Base-by-base conservation (phyloP, 179 eudicot species). In the Heliamphora pulchella region DNA sequence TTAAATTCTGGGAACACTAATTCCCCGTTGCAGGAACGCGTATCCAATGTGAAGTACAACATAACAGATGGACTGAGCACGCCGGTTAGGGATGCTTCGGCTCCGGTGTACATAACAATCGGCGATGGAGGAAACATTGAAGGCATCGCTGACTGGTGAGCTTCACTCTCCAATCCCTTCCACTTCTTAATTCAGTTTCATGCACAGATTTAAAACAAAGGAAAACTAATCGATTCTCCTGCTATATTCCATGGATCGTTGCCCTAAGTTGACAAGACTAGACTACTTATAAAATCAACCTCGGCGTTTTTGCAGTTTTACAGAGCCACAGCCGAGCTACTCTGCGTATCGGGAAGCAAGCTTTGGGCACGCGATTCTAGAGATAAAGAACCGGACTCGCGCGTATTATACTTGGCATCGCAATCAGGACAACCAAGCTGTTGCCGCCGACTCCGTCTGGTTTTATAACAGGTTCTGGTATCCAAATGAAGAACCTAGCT, bases 311-410 rank as follows among this genome's bases (percentile, higher is more conserved):
- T 77, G 80, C 89, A 92, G 96, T 82, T 84, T 90, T 88, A 84
- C 90, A 6, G 71, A 88, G 74, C 97, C 97, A 80, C 92, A 92
- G 63, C 97, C 97, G 6, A 78, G 79, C 46, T 92, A 92, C 84
- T 92, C 97, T 0, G 97, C 97, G 3, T 92, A 84, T 64, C 84
- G 97, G 15, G 94, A 92, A 81, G 90, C 94, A 10, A 92, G 97
- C 74, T 92, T 88, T 61, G 94, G 96, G 46, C 96, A 91, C 72
- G 93, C 90, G 15, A 85, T 69, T 7, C 82, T 91, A 0, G 93
- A 85, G 51, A 91, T 91, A 14, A 91, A 90, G 87, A 91, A 91
- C 65, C 78, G 88, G 11, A 91, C 91, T 53, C 96, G 90, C 58
- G 93, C 96, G 81, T 73, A 88, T 64, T 87, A 74, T 48, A 81